phyloP scores from a whole-genome alignment of 2,329 filamentous ascomycete species.

The Bipolaris victoriae region DNA sequence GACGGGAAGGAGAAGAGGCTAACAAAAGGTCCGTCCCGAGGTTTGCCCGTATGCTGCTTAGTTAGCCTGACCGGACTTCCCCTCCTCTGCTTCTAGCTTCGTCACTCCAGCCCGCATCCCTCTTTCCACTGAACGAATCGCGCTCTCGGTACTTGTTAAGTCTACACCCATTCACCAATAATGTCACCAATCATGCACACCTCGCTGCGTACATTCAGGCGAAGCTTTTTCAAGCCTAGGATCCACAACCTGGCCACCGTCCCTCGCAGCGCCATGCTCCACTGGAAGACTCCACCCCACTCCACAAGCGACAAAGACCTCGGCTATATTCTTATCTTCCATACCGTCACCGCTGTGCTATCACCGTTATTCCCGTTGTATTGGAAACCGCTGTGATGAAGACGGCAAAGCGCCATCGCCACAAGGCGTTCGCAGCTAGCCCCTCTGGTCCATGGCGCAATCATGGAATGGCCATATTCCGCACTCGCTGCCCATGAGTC shows the following conservation, averaged over 20 bases:
- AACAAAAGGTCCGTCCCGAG: neutral
- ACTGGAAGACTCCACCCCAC: neutral
- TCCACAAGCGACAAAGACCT: neutral
- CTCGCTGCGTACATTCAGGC: neutral
- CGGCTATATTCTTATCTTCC: neutral
- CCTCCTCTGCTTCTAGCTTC: neutral
- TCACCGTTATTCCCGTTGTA: conserved; percentile 13
- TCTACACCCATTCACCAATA: neutral
- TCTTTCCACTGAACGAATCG: neutral
- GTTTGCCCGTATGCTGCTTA: conserved; percentile 1
- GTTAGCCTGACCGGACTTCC: neutral
- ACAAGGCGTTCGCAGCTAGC: conserved; percentile 12
- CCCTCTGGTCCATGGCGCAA: conserved; percentile 6
- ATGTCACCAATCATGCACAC: neutral
- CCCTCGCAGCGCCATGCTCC: neutral
- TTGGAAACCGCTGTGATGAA: conserved; percentile 2
- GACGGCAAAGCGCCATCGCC: conserved; percentile 4
- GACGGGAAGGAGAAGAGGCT: neutral
- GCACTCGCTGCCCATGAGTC: neutral
- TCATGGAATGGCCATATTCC: neutral
- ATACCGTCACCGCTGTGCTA: neutral
- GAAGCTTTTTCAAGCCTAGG: neutral
- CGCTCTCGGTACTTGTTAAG: neutral
- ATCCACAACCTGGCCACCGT: neutral
- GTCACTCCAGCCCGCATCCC: neutral